Conservation (phyloP, 495 filamentous ascomycete genomes). For the Friedmanniomyces simplex region DNA sequence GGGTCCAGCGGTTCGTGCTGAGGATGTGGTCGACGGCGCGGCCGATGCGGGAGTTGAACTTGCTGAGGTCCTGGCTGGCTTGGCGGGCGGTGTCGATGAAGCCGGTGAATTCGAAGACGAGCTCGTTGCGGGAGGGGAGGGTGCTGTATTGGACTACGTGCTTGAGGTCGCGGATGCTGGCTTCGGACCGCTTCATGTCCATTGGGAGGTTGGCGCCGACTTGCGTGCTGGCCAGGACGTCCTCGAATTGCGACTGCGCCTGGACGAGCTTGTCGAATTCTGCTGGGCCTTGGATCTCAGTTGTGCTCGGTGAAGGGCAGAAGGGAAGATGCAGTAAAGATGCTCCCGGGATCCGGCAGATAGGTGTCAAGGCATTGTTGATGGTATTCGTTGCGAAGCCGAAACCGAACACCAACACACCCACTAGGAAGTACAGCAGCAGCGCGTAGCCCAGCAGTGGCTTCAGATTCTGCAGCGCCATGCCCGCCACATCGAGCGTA, state of each 20-base stretch:
- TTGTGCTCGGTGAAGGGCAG: conserved; percentile 32
- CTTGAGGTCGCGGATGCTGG: conserved; percentile 60
- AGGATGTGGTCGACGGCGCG: conserved; percentile 60
- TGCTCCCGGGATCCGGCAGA: conserved; percentile 54
- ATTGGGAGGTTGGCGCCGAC: conserved; percentile 50
- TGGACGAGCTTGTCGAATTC: conserved; percentile 59
- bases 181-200: conserved; percentile 61
- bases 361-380: conserved; percentile 43
- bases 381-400: conserved; percentile 41
- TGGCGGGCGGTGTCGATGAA: conserved; percentile 52
- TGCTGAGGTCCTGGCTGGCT: conserved; percentile 47
- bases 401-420: conserved; percentile 38
- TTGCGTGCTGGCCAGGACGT: conserved; percentile 50
- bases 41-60: conserved; percentile 59
- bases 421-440: conserved; percentile 42
- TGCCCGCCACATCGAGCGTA: conserved; percentile 38
- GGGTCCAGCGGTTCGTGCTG: conserved; percentile 56
- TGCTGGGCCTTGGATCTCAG: conserved; percentile 26
- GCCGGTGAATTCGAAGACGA: conserved; percentile 55
- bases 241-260: conserved; percentile 55
- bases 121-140: conserved; percentile 43
- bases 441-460: conserved; percentile 45
- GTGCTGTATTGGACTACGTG: conserved; percentile 49
- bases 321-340: conserved; percentile 47
- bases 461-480: conserved; percentile 42